These are phyloP conservation scores for Monilinia aucupariae DNA, from an alignment of 2,329 filamentous ascomycete species.

Conservation along the genomic window DNA sequence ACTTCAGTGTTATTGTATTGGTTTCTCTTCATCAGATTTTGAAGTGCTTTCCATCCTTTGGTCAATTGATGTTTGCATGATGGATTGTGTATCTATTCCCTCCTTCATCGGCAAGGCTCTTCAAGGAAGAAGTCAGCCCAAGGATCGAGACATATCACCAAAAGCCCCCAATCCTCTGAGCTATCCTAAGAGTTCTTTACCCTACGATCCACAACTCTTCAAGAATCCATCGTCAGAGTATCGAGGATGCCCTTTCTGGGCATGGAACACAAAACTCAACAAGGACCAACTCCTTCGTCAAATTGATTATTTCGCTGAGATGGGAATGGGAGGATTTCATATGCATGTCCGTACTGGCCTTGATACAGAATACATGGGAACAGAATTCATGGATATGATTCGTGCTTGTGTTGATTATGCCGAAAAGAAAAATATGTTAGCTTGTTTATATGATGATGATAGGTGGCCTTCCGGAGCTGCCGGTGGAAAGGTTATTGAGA, in stretches of 20 bases:
- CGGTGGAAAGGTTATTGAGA: slow-evolving; percentile 31
- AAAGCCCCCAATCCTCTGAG: slow-evolving; percentile 30
- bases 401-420: slow-evolving; percentile 34
- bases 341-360: slow-evolving; percentile 35
- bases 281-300: slow-evolving; percentile 32
- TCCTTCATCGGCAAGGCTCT: slow-evolving; percentile 4
- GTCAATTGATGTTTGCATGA: background rate
- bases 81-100: background rate
- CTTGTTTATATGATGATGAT: slow-evolving; percentile 36
- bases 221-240: slow-evolving; percentile 33
- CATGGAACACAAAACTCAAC: slow-evolving; percentile 34
- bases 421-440: slow-evolving; percentile 33
- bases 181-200: slow-evolving; percentile 30
- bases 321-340: slow-evolving; percentile 36
- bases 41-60: background rate
- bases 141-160: background rate
- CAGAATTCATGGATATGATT: slow-evolving; percentile 34
- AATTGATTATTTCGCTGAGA: slow-evolving; percentile 33
- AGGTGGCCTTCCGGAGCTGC: slow-evolving; percentile 34
- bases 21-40: background rate
- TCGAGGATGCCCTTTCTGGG: slow-evolving; percentile 34
- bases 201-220: slow-evolving; percentile 32
- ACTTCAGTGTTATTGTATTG: background rate
- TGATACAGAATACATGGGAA: slow-evolving; percentile 35
- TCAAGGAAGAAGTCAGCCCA: background rate